Evolutionary conservation across 2,329 filamentous ascomycete genomes (phyloP), one percentile per base, ranked within the genome.

Genomic region (Xylaria sp.): DNA sequence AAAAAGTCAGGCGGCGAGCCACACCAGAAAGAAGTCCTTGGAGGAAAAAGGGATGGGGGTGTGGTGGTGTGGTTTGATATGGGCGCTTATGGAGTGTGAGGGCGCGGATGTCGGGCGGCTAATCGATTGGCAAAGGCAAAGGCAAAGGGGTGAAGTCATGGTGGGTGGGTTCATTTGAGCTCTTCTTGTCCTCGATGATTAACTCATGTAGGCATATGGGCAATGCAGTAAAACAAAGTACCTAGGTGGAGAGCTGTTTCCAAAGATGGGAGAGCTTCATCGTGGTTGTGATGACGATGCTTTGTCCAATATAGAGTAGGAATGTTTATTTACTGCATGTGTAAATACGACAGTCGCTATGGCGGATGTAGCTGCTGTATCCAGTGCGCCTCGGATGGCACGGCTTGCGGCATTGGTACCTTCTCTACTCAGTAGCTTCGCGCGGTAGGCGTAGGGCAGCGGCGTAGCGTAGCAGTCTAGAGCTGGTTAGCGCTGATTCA

Each of bases 111-210:
- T 25, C 49, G 61, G 67, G 70, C 70, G 70, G 70, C 70, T 72
- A 72, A 69, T 67, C 60, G 56, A 70, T 72, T 69, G 70, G 62
- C 35, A 37, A 61, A 35, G 21, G n/a, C n/a, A n/a, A n/a, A n/a
- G n/a, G n/a, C n/a, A n/a, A n/a, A n/a, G n/a, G n/a, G 3, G 42
- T 35, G 14, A 15, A 19, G 23, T 31, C 37, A 28, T 12, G n/a
- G 33, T 35, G 25, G 42, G 49, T 53, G 25, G 42, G 49, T 53
- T 46, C 37, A 17, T 38, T 33, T 43, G 19, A 37, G 23, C 33
- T 61, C 31, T 49, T 45, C 55, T 58, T 33, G 46, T 52, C n/a
- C n/a, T n/a, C n/a, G n/a, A 38, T 50, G 60, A 11, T 9, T 60
- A 15, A 51, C 11, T 8, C 31, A 35, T 19, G 28, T 35, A 25